Evolutionary conservation across 352 stramenopile species (phyloP), one percentile per base, ranked within the genome.

Genomic region (Phytophthora ramorum): DNA sequence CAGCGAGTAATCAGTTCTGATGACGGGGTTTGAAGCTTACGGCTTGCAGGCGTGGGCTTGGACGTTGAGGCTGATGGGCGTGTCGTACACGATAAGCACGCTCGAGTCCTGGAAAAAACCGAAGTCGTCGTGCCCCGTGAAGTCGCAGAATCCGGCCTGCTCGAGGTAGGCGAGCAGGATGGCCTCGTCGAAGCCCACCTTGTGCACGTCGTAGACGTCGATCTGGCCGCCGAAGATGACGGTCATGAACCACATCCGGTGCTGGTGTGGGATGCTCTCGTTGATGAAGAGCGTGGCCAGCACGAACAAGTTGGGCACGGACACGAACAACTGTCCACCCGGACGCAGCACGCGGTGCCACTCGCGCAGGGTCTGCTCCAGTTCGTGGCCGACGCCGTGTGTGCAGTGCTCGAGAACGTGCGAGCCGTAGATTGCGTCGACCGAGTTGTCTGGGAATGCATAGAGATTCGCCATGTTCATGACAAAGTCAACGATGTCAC

Each of bases 341-440:
- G 87, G 82, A 47, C 66, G 56, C 22, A 96, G 49, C 3, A 95
- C 81, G 2, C 89, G 84, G 19, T 73, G 74, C 89, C 87, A 96
- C 58, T 96, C 89, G 8, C 60, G 60, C 9, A 96, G 61, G 17
- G 85, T 91, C 24, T 46, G 46, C 4, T 71, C 19, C 12, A 95
- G 69, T 7, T 85, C 81, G 19, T 69, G 49, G 1, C 80, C 55
- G 12, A 89, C 73, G n/a, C 76, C 81, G 43, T 89, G 87, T 28
- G 73, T 71, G n/a, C 73, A 78, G 52, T 95, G 87, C 63, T 96
- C 89, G 13, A 96, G 74, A 10, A 89, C 75, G 22, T 96, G 89
- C 0, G 82, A 92, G 3, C 79, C 79, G 63, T 95, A 96, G 22
- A 96, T 83, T 2, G 48, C 72, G 5, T 71, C 48, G 2, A 91